Evolutionary conservation across 257 asterid species (phyloP).

Genomic region (Scutellaria barbata): DNA sequence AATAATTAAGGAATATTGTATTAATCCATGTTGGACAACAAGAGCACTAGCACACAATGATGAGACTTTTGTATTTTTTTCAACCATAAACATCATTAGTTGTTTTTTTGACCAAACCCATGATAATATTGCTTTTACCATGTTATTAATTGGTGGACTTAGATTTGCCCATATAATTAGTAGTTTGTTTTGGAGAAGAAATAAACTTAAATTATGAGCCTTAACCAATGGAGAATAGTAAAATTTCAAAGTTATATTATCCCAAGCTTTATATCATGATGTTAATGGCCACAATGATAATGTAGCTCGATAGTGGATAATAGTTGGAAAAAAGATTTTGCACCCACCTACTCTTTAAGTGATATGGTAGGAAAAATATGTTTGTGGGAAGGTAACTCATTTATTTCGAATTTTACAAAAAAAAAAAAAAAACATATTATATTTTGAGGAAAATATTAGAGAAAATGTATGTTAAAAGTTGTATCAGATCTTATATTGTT

Average conservation of each 20-base stretch:
- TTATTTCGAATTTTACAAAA: too few relatives aligned
- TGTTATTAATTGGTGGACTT: conserved; percentile 28
- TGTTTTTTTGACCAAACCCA: conserved; percentile 27
- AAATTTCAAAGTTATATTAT: neutral
- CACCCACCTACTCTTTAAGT: neutral
- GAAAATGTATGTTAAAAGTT: too few relatives aligned
- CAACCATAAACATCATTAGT: conserved; percentile 40
- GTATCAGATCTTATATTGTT: too few relatives aligned
- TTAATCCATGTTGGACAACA: conserved; percentile 17
- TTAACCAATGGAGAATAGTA: conserved; percentile 14
- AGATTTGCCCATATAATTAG: conserved; percentile 21
- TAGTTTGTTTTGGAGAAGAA: neutral
- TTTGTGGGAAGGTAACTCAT: neutral
- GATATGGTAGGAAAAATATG: neutral
- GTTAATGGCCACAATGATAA: neutral
- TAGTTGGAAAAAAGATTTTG: neutral
- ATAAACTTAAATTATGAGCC: neutral
- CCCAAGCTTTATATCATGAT: too few relatives aligned
- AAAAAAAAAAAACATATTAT: too few relatives aligned
- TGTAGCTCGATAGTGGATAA: neutral
- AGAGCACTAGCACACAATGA: conserved; percentile 30
- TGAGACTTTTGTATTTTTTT: conserved; percentile 24
- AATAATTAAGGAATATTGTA: conserved; percentile 31
- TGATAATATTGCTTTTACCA: conserved; percentile 24
- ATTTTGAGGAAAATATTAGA: too few relatives aligned